phyloP scores from a whole-genome alignment of 345 rosid species.

The Laguncularia racemosa region DNA sequence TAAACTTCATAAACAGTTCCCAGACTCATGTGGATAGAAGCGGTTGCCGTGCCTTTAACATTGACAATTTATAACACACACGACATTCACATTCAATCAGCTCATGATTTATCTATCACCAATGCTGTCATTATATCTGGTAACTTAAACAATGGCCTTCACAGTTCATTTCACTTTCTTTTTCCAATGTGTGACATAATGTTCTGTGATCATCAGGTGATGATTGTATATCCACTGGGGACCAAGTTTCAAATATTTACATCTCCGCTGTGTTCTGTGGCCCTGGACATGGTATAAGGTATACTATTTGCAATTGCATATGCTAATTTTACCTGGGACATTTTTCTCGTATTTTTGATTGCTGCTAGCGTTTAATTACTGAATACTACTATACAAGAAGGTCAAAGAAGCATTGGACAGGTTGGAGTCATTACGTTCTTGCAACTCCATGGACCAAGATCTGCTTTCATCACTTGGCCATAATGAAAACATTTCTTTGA shows the following conservation, averaged over 20 bases:
- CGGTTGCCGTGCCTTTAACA: constrained; percentile 1
- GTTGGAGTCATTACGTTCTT: too few species aligned
- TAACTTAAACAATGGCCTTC: not conserved
- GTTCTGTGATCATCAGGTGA: constrained; percentile 20
- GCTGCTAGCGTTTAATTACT: too few species aligned
- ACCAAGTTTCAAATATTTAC: constrained; percentile 16
- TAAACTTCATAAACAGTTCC: constrained; percentile 23
- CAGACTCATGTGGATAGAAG: constrained; percentile 17
- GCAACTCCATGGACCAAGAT: too few species aligned
- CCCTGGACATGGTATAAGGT: constrained; percentile 47
- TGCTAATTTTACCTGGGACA: too few species aligned
- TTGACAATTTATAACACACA: constrained; percentile 25
- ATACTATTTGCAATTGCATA: not conserved
- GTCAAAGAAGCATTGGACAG: too few species aligned
- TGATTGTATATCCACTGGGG: constrained; percentile 37
- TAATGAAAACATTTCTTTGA: too few species aligned
- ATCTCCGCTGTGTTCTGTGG: constrained; percentile 26
- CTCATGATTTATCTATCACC: constrained; percentile 11
- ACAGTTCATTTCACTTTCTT: not conserved
- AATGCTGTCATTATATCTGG: constrained; percentile 20
- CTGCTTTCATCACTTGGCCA: too few species aligned
- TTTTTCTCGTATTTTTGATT: too few species aligned
- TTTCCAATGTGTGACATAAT: not conserved
- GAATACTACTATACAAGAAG: too few species aligned
- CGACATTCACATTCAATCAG: constrained; percentile 28